Percentiles rank a stretch among this genome's conserved stretches.
These are phyloP conservation scores for Aspergillus latus DNA, from an alignment of 2,329 filamentous ascomycete species.

Conservation along the genomic window DNA sequence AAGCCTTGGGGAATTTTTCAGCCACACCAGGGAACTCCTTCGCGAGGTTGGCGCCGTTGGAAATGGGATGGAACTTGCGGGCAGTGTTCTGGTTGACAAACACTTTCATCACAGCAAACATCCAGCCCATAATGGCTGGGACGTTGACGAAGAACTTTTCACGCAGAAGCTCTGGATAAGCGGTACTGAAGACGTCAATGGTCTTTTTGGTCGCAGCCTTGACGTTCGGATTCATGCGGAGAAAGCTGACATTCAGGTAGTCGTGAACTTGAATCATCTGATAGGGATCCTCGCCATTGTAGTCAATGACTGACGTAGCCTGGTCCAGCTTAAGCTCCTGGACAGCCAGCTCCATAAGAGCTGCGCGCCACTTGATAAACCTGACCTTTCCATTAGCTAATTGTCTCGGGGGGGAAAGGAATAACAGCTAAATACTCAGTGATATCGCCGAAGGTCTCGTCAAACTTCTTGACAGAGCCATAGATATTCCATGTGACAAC, in stretches of 20 bases:
- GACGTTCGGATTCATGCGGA: constrained; percentile 74
- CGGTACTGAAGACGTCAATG: constrained; percentile 75
- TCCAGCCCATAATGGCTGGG: constrained; percentile 85
- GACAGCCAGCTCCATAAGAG: constrained; percentile 84
- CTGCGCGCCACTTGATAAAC: constrained; percentile 86
- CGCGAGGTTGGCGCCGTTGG: constrained; percentile 69
- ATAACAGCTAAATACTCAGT: constrained; percentile 63
- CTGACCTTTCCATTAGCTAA: constrained; percentile 45
- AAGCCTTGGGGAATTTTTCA: constrained; percentile 67
- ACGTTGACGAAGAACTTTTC: constrained; percentile 98
- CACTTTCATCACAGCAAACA: constrained; percentile 72
- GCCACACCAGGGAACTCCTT: constrained; percentile 59
- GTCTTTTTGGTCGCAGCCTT: constrained; percentile 78
- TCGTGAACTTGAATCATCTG: constrained; percentile 93
- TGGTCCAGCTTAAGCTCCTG: constrained; percentile 68
- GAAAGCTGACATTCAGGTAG: constrained; percentile 83
- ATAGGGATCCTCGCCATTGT: constrained; percentile 70
- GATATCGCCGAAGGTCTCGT: constrained; percentile 76
- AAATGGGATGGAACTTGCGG: constrained; percentile 77
- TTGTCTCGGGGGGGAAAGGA: neutral
- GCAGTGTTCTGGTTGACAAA: constrained; percentile 72
- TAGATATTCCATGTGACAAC: constrained; percentile 94
- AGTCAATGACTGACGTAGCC: constrained; percentile 68
- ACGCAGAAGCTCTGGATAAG: constrained; percentile 84
- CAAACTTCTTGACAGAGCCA: constrained; percentile 77